A percentile compares a stretch with the other conserved stretches of the same genome.
These are phyloP conservation scores for Catunica adiposa DNA, from an alignment of 2,329 filamentous ascomycete genomes.

Conservation along the genomic window DNA sequence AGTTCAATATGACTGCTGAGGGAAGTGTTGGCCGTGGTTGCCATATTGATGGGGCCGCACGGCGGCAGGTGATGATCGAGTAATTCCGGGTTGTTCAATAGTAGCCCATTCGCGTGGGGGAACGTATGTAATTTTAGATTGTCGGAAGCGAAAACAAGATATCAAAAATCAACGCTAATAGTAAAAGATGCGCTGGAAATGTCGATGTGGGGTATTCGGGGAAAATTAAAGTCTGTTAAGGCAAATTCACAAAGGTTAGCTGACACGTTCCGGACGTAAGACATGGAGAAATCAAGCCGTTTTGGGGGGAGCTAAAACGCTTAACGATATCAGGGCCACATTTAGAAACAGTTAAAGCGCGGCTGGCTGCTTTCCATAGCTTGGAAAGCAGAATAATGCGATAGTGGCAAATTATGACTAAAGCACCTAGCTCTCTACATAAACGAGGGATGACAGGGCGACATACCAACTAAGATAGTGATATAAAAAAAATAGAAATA, in stretches of 20 bases:
- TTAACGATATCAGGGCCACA: neutral
- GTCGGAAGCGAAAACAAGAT: neutral
- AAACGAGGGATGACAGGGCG: neutral
- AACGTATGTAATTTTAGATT: neutral
- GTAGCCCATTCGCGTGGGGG: constrained; percentile 7
- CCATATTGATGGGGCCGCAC: constrained; percentile 13
- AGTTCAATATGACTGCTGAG: neutral
- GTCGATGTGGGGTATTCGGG: neutral
- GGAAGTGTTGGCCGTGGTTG: constrained; percentile 3
- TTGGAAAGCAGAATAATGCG: neutral
- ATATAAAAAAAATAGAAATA: constrained; percentile 4
- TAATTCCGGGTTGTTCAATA: neutral
- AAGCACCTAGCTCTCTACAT: neutral
- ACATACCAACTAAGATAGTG: constrained; percentile 11
- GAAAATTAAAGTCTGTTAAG: constrained; percentile 2
- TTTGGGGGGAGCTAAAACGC: neutral
- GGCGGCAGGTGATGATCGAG: constrained; percentile 7
- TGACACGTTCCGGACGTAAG: neutral
- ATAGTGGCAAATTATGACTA: constrained; percentile 1
- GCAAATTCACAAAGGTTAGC: neutral
- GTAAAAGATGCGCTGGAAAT: neutral
- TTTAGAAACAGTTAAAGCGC: neutral
- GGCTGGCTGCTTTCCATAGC: neutral
- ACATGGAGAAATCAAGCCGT: neutral
- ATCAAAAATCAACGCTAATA: neutral